Base-by-base conservation (phyloP, 331 rosid species). In the Malus hybrid region DNA sequence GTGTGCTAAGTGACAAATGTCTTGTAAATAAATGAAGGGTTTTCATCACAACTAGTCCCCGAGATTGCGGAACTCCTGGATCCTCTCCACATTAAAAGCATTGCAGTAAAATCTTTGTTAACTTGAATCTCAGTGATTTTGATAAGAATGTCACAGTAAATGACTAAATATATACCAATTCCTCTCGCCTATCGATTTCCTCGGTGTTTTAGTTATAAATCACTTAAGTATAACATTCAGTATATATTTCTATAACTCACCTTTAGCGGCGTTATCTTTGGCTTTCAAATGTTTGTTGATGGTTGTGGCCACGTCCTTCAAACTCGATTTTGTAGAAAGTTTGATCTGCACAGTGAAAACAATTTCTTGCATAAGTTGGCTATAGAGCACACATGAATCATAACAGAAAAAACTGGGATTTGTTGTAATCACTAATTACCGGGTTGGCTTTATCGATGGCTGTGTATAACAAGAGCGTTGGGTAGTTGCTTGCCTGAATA, bases 251-350 rank as follows among this genome's bases (percentile, higher is more conserved):
- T 92, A 94, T 70, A 94, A 75, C 80, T 94, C 99, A 77, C 86
- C 97, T 87, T 84, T 92, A 19, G n/a, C 26, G 15, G 57, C 82
- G 48, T 84, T 78, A 73, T 75, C 80, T 70, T 87, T 86, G 60
- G 77, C 84, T 76, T 84, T 92, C 77, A 90, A 66, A 79, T 82
- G 84, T 77, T 81, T 89, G 81, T 80, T 87, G 87, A 94, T 84
- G 73, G 92, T 85, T 48, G 85, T 76, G 9, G 92, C 97, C 87
- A 94, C 74, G 63, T 94, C 97, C 88, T 92, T 94, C 89, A 94
- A 87, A 79, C 89, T 77, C 34, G 88, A 84, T 71, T 89, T 94
- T 28, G 96, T 83, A 63, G 90, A 82, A 63, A 94, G 89, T 55
- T 86, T 87, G 29, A 92, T 85, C 99, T 94, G 92, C 88, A 86